A percentile compares a stretch with the other conserved stretches of the same genome.
phyloP scores from a whole-genome alignment of 495 filamentous ascomycete genomes.

The Trichoderma virens region DNA sequence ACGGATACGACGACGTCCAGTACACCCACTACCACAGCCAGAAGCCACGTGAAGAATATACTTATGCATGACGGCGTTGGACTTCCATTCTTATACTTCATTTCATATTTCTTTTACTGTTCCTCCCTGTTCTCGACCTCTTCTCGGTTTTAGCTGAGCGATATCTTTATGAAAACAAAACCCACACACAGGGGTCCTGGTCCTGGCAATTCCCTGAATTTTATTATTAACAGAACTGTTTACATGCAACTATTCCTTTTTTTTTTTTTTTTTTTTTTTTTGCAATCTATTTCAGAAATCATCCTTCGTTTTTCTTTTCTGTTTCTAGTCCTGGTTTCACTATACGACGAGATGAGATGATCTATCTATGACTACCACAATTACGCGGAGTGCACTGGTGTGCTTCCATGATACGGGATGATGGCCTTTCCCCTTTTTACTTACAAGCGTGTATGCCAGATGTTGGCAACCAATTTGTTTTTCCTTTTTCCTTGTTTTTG shows the following conservation, averaged over 20 bases:
- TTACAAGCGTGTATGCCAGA: neutral
- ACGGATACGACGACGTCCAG: conserved; percentile 14
- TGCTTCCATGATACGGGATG: conserved; percentile 1
- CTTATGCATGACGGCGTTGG: conserved; percentile 9
- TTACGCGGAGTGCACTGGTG: neutral
- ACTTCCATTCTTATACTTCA: neutral
- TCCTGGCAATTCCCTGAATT: neutral
- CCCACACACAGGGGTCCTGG: neutral
- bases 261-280: neutral
- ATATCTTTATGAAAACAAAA: neutral
- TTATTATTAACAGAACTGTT: neutral
- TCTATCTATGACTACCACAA: neutral
- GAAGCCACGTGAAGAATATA: conserved; percentile 12
- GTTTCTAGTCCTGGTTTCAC: neutral
- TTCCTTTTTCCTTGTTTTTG: neutral
- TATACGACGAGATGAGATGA: conserved; percentile 4
- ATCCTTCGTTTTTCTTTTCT: neutral
- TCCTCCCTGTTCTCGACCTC: neutral
- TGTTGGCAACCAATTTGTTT: neutral
- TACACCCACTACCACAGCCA: conserved; percentile 16
- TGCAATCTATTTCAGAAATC: neutral
- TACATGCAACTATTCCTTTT: neutral
- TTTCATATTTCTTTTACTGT: neutral
- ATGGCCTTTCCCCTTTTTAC: neutral
- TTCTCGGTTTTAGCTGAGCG: neutral